A percentile compares a stretch with the other conserved stretches of the same genome.
These are phyloP conservation scores for Epichloe sylvatica DNA, from an alignment of 2,329 filamentous ascomycete genomes.

Conservation along the genomic window DNA sequence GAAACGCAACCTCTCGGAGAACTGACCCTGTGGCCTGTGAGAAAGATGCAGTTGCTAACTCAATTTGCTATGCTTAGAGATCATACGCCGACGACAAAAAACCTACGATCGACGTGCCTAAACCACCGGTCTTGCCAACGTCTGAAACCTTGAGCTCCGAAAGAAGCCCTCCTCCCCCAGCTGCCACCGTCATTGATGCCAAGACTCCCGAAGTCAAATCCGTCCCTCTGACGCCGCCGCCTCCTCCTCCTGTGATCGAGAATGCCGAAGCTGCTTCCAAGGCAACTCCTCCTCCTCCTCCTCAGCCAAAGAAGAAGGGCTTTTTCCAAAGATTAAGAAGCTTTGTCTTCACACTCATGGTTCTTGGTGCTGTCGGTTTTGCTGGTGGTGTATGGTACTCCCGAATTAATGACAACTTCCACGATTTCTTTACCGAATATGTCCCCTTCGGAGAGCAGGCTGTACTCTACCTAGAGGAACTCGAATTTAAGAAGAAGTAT, in stretches of 20 bases:
- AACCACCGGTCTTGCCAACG: slow-evolving; percentile 37
- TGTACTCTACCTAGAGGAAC: slow-evolving; percentile 89
- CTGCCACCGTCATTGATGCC: slow-evolving; percentile 17
- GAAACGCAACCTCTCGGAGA: slow-evolving; percentile 6
- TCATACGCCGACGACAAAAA: slow-evolving; percentile 43
- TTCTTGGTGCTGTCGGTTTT: slow-evolving; percentile 68
- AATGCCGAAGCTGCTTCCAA: background rate
- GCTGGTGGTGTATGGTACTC: slow-evolving; percentile 86
- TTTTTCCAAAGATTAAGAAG: slow-evolving; percentile 60
- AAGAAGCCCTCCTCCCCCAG: slow-evolving; percentile 27
- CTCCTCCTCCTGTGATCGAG: slow-evolving; percentile 2
- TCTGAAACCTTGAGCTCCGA: slow-evolving; percentile 38
- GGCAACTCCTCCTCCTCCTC: slow-evolving; percentile 16
- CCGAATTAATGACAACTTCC: slow-evolving; percentile 89
- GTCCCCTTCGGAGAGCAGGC: slow-evolving; percentile 88
- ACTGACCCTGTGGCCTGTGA: background rate
- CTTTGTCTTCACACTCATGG: slow-evolving; percentile 60
- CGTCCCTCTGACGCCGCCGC: slow-evolving; percentile 18
- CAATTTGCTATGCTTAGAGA: slow-evolving; percentile 28
- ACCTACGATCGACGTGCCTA: slow-evolving; percentile 32
- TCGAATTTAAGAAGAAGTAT: slow-evolving; percentile 82
- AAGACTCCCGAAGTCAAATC: slow-evolving; percentile 13
- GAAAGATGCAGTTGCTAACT: background rate
- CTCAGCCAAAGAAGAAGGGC: slow-evolving; percentile 43
- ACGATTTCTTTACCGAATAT: slow-evolving; percentile 98